Evolutionary conservation across 768 basidiomycete genomes (phyloP).

Genomic region (Psilocybe cubensis): DNA sequence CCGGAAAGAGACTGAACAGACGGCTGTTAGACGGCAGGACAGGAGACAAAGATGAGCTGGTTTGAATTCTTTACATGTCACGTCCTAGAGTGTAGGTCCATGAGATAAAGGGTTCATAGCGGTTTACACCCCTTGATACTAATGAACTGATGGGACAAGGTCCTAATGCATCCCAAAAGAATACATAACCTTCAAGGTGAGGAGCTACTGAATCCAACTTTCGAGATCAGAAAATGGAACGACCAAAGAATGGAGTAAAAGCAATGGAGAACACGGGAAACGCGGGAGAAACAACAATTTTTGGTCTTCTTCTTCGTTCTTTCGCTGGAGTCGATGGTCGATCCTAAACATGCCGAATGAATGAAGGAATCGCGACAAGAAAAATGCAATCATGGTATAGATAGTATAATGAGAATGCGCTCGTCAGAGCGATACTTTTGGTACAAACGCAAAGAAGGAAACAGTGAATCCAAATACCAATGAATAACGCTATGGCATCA

Average conservation of each 20-base stretch:
- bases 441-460: slow-evolving; percentile 32
- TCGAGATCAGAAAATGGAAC: not conserved
- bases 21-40: too few species aligned
- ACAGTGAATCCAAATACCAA: slow-evolving; percentile 36
- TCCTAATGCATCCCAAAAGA: not conserved
- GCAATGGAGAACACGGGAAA: not conserved
- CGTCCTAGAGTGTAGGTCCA: not conserved
- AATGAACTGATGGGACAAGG: not conserved
- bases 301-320: too few species aligned
- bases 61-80: not conserved
- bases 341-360: not conserved
- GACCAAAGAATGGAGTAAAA: not conserved
- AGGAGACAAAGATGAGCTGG: too few species aligned
- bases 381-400: slow-evolving; percentile 29
- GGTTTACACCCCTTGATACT: not conserved
- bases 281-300: not conserved
- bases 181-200: not conserved
- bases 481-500: slow-evolving; percentile 11
- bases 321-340: not conserved
- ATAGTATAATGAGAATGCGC: slow-evolving; percentile 33
- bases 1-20: not conserved
- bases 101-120: not conserved
- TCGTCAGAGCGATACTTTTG: slow-evolving; percentile 37
- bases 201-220: not conserved
- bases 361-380: not conserved